Percentiles rank a stretch among this genome's conserved stretches.
These are phyloP conservation scores for Didymella glomerata DNA, from an alignment of 2,329 filamentous ascomycete species.

Conservation along the genomic window DNA sequence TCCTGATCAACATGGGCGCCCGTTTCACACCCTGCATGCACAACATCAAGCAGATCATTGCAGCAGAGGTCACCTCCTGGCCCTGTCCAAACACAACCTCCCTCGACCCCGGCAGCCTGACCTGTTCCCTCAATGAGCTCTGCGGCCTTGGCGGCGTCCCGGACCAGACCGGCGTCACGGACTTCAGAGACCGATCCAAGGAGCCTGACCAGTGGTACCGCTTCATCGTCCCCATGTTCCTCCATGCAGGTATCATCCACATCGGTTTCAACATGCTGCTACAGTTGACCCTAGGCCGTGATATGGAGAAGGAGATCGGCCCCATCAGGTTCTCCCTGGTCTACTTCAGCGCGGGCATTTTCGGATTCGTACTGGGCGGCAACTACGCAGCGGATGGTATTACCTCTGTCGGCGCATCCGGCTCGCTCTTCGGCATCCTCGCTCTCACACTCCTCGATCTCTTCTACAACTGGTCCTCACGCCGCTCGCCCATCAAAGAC, in stretches of 20 bases:
- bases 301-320: conserved; percentile 92
- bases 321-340: conserved; percentile 87
- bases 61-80: conserved; percentile 65
- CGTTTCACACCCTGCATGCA: conserved; percentile 96
- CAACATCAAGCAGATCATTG: conserved; percentile 72
- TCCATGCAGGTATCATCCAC: conserved; percentile 92
- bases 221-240: conserved; percentile 94
- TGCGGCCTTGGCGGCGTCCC: conserved; percentile 85
- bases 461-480: conserved; percentile 89
- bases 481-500: conserved; percentile 78
- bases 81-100: conserved; percentile 78
- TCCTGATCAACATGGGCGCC: conserved; percentile 96
- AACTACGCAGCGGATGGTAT: conserved; percentile 88
- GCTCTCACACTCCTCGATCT: conserved; percentile 88
- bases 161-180: conserved; percentile 64
- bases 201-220: conserved; percentile 95
- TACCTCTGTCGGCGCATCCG: conserved; percentile 85
- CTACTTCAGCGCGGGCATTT: conserved; percentile 90
- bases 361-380: conserved; percentile 92
- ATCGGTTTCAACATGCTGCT: conserved; percentile 95
- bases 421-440: conserved; percentile 88
- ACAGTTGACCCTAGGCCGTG: conserved; percentile 86
- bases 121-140: conserved; percentile 79
- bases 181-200: conserved; percentile 64
- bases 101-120: conserved; percentile 63